Conservation (phyloP, 2,329 filamentous ascomycete genomes). For the Hypoxylon sp. region DNA sequence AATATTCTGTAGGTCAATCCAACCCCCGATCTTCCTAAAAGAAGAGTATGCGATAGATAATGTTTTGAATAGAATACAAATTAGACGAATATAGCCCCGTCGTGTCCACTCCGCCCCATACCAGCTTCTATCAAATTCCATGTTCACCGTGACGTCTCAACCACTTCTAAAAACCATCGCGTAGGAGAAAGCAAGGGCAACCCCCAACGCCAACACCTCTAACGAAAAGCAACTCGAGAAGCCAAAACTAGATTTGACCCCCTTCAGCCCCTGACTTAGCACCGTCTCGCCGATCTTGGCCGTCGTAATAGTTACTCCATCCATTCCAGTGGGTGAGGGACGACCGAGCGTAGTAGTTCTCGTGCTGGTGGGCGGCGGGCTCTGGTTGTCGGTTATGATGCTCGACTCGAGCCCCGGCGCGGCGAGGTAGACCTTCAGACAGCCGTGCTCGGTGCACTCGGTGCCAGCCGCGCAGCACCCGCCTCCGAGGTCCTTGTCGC, state of each 20-base stretch:
- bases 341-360: neutral
- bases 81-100: too few relatives aligned
- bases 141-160: too few relatives aligned
- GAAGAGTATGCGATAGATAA: too few relatives aligned
- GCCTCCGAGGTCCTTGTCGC: conserved; percentile 29
- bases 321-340: neutral
- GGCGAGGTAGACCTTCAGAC: conserved; percentile 31
- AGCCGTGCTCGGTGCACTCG: conserved; percentile 31
- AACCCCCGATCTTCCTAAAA: too few relatives aligned
- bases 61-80: too few relatives aligned
- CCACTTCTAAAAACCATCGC: conserved; percentile 20
- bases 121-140: too few relatives aligned
- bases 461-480: conserved; percentile 35
- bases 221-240: conserved; percentile 18
- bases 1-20: too few relatives aligned
- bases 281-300: conserved; percentile 32
- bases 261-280: conserved; percentile 14
- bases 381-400: conserved; percentile 10
- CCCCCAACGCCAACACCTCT: conserved; percentile 3
- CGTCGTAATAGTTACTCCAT: conserved; percentile 21
- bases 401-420: conserved; percentile 19
- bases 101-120: too few relatives aligned
- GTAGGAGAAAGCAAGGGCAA: conserved; percentile 17
- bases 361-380: neutral
- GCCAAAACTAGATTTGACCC: conserved; percentile 12